Conservation (phyloP, 2,329 filamentous ascomycete genomes). For the Cryphonectria japonica region DNA sequence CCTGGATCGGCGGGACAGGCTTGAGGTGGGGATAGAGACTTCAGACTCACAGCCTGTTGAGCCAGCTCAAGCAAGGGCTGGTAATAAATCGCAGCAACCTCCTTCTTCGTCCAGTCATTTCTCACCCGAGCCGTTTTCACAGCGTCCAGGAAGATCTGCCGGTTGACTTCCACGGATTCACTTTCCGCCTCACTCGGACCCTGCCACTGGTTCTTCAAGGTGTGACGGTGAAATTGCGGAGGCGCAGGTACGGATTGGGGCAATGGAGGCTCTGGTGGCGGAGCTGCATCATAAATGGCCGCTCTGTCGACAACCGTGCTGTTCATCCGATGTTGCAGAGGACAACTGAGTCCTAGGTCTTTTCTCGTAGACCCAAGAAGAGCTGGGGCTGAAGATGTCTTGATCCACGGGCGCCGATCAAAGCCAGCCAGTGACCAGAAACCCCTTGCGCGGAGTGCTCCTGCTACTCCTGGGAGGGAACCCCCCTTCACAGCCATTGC, state of each 20-base stretch:
- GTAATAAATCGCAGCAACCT: conserved; percentile 82
- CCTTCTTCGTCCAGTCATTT: conserved; percentile 78
- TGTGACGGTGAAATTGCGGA: neutral
- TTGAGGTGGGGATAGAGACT: neutral
- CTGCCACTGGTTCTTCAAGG: neutral
- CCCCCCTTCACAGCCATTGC: neutral
- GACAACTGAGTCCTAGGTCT: neutral
- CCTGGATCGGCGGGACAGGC: conserved; percentile 23
- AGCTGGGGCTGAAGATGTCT: neutral
- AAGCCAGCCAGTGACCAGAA: neutral
- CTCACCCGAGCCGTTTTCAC: conserved; percentile 64
- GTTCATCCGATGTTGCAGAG: conserved; percentile 4
- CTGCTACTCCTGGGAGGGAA: neutral
- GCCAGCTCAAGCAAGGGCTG: conserved; percentile 79
- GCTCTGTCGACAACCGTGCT: neutral
- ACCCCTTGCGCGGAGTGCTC: neutral
- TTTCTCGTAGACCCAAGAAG: neutral
- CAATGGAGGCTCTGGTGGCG: neutral
- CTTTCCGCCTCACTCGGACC: neutral
- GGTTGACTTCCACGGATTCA: neutral
- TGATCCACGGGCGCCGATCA: neutral
- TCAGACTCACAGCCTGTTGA: conserved; percentile 68
- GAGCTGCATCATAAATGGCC: neutral
- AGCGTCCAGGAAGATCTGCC: conserved; percentile 51
- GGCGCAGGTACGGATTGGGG: neutral